Evolutionary conservation across 306 rosid species (phyloP).

Genomic region (Citrullus amarus): DNA sequence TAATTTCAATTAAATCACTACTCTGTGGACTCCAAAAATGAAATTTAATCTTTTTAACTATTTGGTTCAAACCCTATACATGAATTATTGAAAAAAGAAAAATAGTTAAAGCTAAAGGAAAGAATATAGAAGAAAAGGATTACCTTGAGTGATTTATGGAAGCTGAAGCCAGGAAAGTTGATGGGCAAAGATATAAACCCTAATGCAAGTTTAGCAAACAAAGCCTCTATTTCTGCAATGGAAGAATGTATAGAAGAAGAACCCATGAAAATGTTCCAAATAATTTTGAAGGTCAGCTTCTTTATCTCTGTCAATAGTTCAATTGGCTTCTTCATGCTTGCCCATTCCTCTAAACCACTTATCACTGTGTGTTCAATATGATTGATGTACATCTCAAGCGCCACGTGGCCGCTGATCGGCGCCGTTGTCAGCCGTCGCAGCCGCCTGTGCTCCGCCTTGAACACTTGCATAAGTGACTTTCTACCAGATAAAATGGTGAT

Average conservation of each 20-base stretch:
- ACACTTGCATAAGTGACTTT: background rate
- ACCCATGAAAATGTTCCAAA: slow-evolving; percentile 1
- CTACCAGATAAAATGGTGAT: background rate
- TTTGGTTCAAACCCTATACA: no score
- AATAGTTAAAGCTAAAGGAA: no score
- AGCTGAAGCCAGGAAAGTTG: slow-evolving; percentile 11
- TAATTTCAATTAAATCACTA: no score
- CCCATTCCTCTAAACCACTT: slow-evolving; percentile 13
- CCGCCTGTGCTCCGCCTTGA: slow-evolving; percentile 9
- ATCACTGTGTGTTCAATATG: background rate
- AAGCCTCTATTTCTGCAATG: background rate
- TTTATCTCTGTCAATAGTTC: slow-evolving; percentile 13
- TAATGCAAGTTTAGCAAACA: background rate
- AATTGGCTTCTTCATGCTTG: slow-evolving; percentile 11
- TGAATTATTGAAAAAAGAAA: no score
- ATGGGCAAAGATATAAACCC: slow-evolving; percentile 6
- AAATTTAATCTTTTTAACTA: no score
- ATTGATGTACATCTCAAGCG: slow-evolving; percentile 6
- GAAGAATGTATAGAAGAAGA: background rate
- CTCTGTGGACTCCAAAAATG: no score
- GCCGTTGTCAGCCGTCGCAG: background rate
- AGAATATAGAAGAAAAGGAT: background rate
- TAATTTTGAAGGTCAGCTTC: slow-evolving; percentile 2
- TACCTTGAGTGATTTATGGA: slow-evolving; percentile 9
- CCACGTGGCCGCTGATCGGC: slow-evolving; percentile 8